Evolutionary conservation across 345 rosid species (phyloP), one percentile per base, ranked within the genome.

Genomic region (Murraya paniculata): DNA sequence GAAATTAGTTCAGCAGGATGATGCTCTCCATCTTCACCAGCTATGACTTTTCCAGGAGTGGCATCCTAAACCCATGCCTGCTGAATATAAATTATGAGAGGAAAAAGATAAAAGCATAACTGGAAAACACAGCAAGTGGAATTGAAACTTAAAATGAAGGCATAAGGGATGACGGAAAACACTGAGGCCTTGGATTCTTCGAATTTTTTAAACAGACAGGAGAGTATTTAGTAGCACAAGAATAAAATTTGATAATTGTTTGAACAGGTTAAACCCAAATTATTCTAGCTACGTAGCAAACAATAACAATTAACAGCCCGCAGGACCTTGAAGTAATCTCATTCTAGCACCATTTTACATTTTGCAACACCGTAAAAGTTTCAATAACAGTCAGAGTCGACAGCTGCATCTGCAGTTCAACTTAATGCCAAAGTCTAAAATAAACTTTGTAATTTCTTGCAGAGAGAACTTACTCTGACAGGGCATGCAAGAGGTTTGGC

Each of bases 401-500:
- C 28, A 74, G 22, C 71, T 5, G 22, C 27, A 64, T 35, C 78
- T 58, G 30, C 33, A 76, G 31, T 35, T 53, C 38, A 77, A 80
- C 55, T 58, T 62, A 83, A 57, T 38, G 41, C 41, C 2, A 38
- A 38, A 31, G 33, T 38, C 41, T 64, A 57, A 79, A 35, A 58
- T 31, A 65, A 76, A 75, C 67, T 73, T 25, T 0, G 81, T 55
- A 71, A 79, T 25, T 76, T 68, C 60, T 21, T 33, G 55, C 39
- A 19, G 66, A 30, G 27, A 56, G 38, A 45, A 74, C 90, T 87
- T 85, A 93, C 98, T 69, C 91, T 90, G 75, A 95, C 95, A 74
- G 97, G 95, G 45, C 98, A 87, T 75, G 97, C 95, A 84, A 95
- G 98, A 81, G 98, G 98, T 84, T 95, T 95, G 35, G 98, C 95